Conservation (phyloP, 768 basidiomycete genomes). For the Russula griseocarnosa region DNA sequence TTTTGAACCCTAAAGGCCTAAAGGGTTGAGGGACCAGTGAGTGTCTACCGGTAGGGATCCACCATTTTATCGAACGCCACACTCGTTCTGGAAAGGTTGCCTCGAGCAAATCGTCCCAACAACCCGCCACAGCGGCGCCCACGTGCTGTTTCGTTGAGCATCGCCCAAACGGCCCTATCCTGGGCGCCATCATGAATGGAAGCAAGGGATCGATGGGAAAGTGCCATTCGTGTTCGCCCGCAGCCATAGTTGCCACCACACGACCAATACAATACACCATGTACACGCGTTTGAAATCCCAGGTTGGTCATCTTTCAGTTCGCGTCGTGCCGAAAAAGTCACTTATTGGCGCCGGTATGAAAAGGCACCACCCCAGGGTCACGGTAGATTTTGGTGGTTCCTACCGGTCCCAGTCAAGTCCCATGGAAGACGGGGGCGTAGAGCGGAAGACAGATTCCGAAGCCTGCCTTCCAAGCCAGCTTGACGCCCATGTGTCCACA, state of each 20-base stretch:
- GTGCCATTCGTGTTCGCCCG: not conserved
- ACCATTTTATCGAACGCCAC: not conserved
- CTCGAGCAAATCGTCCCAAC: not conserved
- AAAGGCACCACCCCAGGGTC: not conserved
- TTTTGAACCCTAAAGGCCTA: not conserved
- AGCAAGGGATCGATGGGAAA: not conserved
- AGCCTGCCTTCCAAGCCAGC: not conserved
- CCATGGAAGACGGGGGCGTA: not conserved
- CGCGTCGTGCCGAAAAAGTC: not conserved
- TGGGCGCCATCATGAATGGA: conserved; percentile 3
- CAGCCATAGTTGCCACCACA: not conserved
- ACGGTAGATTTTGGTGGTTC: not conserved
- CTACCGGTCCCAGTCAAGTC: not conserved
- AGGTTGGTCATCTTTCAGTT: not conserved
- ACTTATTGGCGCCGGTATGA: conserved; percentile 9
- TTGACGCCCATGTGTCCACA: conserved; percentile 18
- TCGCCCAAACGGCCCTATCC: not conserved
- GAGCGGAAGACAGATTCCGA: conserved; percentile 3
- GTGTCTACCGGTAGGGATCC: conserved; percentile 7
- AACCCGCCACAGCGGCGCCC: not conserved
- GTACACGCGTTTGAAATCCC: too few relatives aligned
- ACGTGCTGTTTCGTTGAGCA: not conserved
- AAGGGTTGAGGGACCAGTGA: not conserved
- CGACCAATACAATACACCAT: too few relatives aligned
- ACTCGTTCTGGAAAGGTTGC: conserved; percentile 5